Conservation (phyloP, 495 filamentous ascomycete genomes). For the Aspergillus heteromorphus region DNA sequence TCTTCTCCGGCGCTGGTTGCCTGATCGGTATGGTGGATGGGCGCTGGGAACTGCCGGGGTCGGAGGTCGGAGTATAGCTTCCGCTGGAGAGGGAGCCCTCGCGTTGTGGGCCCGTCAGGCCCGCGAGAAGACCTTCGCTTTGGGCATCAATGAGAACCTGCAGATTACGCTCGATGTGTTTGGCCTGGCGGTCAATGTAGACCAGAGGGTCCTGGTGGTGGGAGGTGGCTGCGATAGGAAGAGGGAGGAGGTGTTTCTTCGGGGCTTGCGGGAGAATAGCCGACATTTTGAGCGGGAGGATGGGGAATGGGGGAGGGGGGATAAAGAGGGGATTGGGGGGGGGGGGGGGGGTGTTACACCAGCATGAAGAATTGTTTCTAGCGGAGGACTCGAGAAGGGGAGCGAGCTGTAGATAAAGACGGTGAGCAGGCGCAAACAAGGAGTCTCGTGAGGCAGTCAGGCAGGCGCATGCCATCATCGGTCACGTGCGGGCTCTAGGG, state of each 20-base stretch:
- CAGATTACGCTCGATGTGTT: slow-evolving; percentile 64
- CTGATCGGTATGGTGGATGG: slow-evolving; percentile 53
- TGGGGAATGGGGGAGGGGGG: neutral
- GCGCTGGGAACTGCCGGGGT: slow-evolving; percentile 18
- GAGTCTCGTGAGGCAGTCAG: neutral
- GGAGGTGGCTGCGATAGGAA: slow-evolving; percentile 25
- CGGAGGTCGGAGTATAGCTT: slow-evolving; percentile 41
- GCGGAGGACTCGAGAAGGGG: neutral
- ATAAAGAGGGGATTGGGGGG: too few relatives aligned
- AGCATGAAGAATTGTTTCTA: neutral
- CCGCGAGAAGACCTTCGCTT: slow-evolving; percentile 62
- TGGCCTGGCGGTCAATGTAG: slow-evolving; percentile 40
- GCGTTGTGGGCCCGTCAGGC: slow-evolving; percentile 31
- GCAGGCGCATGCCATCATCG: slow-evolving; percentile 7
- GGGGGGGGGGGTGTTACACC: neutral
- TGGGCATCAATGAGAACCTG: slow-evolving; percentile 83
- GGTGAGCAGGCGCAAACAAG: neutral
- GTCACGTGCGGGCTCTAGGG: slow-evolving; percentile 23
- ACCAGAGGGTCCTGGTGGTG: slow-evolving; percentile 38
- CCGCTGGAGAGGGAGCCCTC: slow-evolving; percentile 41
- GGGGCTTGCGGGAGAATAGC: slow-evolving; percentile 21
- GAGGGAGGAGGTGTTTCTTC: slow-evolving; percentile 20
- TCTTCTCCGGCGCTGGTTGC: slow-evolving; percentile 51
- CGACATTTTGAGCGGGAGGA: slow-evolving; percentile 24
- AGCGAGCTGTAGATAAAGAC: neutral